A percentile compares a stretch with the other conserved stretches of the same genome.
Evolutionary conservation across 768 basidiomycete species (phyloP).

Genomic region (Ephemerocybe angulata): DNA sequence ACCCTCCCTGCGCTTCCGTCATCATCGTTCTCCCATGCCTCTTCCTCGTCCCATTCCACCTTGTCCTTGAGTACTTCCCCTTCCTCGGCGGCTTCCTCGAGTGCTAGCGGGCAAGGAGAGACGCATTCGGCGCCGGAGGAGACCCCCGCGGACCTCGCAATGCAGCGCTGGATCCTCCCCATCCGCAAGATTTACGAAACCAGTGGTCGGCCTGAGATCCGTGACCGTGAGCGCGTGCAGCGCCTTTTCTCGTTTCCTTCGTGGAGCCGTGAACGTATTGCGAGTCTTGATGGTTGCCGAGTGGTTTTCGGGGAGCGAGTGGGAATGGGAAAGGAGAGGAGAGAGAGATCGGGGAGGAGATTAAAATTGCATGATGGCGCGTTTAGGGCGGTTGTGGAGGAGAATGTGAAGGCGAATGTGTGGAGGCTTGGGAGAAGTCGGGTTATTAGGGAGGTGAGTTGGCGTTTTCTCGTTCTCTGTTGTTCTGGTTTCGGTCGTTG

Average conservation of each 20-base stretch:
- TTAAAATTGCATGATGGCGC: conserved; percentile 29
- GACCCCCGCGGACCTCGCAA: conserved; percentile 24
- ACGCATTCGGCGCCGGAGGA: background rate
- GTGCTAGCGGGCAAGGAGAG: too few species aligned
- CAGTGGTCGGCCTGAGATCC: conserved; percentile 36
- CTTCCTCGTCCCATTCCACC: background rate
- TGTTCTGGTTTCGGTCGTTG: too few species aligned
- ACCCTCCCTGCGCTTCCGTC: background rate
- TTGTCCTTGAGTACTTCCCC: too few species aligned
- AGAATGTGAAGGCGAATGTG: conserved; percentile 36
- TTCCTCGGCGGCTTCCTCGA: background rate
- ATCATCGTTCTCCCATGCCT: background rate
- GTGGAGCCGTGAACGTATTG: too few species aligned
- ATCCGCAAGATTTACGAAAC: conserved; percentile 36
- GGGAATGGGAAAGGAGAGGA: too few species aligned
- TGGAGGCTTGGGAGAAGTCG: conserved; percentile 23
- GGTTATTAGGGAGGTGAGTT: conserved; percentile 28
- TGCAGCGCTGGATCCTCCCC: conserved; percentile 39
- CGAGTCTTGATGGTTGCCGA: too few species aligned
- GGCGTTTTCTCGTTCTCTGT: too few species aligned
- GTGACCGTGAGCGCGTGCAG: conserved; percentile 22
- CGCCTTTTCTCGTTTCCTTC: too few species aligned
- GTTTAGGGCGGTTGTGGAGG: conserved; percentile 44
- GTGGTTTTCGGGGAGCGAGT: too few species aligned
- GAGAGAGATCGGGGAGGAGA: conserved; percentile 23